Conservation (phyloP, 1,284 basidiomycete genomes). For the Leccinum proliferum region DNA sequence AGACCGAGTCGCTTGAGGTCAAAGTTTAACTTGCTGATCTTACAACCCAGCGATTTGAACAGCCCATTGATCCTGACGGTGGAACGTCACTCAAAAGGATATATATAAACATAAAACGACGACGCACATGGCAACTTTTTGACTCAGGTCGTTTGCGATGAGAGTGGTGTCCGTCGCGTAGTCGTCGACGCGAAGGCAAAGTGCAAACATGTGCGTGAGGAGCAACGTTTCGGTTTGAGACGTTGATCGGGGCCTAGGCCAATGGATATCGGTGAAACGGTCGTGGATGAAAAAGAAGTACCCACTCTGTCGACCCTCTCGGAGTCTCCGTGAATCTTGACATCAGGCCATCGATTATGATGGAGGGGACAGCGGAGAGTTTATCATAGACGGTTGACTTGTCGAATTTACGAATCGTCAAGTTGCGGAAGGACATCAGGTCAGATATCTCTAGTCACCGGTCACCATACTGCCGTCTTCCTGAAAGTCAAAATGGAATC, state of each 20-base stretch:
- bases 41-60: slow-evolving; percentile 64
- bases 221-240: slow-evolving; percentile 66
- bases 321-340: slow-evolving; percentile 74
- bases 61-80: slow-evolving; percentile 40
- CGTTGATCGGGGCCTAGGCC: slow-evolving; percentile 58
- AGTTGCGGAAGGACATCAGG: slow-evolving; percentile 62
- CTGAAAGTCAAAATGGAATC: too few relatives aligned
- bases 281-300: slow-evolving; percentile 5
- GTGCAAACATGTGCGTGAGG: slow-evolving; percentile 71
- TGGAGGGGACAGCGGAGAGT: slow-evolving; percentile 52
- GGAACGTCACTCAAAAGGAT: neutral
- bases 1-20: slow-evolving; percentile 68
- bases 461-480: too few relatives aligned
- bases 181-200: slow-evolving; percentile 75
- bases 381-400: slow-evolving; percentile 50
- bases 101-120: neutral
- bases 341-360: slow-evolving; percentile 71
- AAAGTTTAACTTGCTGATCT: slow-evolving; percentile 51
- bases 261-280: neutral
- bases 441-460: too few relatives aligned
- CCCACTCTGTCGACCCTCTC: slow-evolving; percentile 58
- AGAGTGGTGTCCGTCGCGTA: slow-evolving; percentile 64
- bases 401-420: slow-evolving; percentile 39
- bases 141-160: slow-evolving; percentile 69
- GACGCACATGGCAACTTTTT: slow-evolving; percentile 58